phyloP scores from a whole-genome alignment of 1,284 basidiomycete species.

The Tilletiopsis washingtonensis region DNA sequence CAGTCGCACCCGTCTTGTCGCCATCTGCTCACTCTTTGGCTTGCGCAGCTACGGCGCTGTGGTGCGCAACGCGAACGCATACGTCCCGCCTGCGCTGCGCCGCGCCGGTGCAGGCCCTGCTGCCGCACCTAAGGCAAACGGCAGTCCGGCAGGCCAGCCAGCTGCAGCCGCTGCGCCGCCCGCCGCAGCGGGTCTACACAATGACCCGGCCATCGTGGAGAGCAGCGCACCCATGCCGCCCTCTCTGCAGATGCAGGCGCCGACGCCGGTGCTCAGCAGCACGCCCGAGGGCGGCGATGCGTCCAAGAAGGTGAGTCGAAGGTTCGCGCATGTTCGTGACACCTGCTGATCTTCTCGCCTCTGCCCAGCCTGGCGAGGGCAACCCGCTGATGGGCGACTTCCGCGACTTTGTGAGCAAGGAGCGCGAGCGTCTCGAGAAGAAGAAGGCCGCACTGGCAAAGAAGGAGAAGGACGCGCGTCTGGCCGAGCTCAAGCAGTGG shows the following conservation, averaged over 20 bases:
- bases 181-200: neutral
- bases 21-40: too few relatives aligned
- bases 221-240: neutral
- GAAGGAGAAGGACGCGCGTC: constrained; percentile 83
- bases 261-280: neutral
- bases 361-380: too few relatives aligned
- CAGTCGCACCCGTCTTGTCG: too few relatives aligned
- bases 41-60: constrained; percentile 96
- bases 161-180: constrained; percentile 23
- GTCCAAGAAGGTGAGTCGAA: constrained; percentile 1
- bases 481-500: constrained; percentile 86
- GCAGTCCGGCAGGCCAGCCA: constrained; percentile 29
- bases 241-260: neutral
- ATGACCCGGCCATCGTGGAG: neutral
- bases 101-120: constrained; percentile 48
- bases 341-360: too few relatives aligned
- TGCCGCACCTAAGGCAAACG: constrained; percentile 13
- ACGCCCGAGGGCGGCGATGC: neutral
- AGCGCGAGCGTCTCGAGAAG: constrained; percentile 55
- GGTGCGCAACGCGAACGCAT: constrained; percentile 75
- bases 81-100: constrained; percentile 79
- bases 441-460: constrained; percentile 83
- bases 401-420: constrained; percentile 39
- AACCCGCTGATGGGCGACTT: constrained; percentile 42
- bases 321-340: neutral